A percentile compares a stretch with the other conserved stretches of the same genome.
Conservation (phyloP, 352 stramenopile species). For the Globisporangium paroecandrum region DNA sequence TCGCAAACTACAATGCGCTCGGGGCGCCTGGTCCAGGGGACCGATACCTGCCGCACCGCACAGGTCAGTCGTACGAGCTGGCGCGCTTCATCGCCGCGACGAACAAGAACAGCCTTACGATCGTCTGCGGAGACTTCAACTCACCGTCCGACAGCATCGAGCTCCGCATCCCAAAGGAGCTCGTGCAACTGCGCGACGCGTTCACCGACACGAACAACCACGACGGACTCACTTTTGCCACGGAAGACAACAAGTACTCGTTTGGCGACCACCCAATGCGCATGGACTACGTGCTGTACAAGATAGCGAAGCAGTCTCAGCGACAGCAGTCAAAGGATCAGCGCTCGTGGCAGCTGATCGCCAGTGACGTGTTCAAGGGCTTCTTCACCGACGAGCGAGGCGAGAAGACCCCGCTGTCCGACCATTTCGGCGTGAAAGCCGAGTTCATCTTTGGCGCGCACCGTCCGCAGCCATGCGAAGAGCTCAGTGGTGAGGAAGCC, state of each 20-base stretch:
- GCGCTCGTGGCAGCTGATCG: constrained; percentile 42
- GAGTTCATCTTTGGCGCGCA: constrained; percentile 53
- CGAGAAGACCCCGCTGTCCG: constrained; percentile 64
- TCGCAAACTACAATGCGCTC: constrained; percentile 79
- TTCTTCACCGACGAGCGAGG: constrained; percentile 68
- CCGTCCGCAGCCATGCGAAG: constrained; percentile 32
- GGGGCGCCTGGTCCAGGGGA: constrained; percentile 64
- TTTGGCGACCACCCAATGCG: constrained; percentile 79
- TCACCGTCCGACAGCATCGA: constrained; percentile 74
- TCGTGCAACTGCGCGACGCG: constrained; percentile 56
- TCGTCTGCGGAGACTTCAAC: constrained; percentile 83
- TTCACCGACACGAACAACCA: constrained; percentile 68
- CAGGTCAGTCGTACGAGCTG: constrained; percentile 70
- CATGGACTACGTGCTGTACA: constrained; percentile 86
- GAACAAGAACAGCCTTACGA: constrained; percentile 41
- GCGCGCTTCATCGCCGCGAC: constrained; percentile 66
- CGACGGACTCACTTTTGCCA: constrained; percentile 69
- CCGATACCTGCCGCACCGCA: constrained; percentile 61
- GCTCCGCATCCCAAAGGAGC: constrained; percentile 48
- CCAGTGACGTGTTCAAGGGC: constrained; percentile 70
- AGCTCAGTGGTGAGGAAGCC: constrained; percentile 29
- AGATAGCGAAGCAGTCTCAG: constrained; percentile 24
- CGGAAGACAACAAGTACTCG: constrained; percentile 78
- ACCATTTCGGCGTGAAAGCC: constrained; percentile 76
- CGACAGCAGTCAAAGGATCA: background rate